phyloP scores from a whole-genome alignment of 1,284 basidiomycete genomes.

The Apiotrichum akiyoshidainum region DNA sequence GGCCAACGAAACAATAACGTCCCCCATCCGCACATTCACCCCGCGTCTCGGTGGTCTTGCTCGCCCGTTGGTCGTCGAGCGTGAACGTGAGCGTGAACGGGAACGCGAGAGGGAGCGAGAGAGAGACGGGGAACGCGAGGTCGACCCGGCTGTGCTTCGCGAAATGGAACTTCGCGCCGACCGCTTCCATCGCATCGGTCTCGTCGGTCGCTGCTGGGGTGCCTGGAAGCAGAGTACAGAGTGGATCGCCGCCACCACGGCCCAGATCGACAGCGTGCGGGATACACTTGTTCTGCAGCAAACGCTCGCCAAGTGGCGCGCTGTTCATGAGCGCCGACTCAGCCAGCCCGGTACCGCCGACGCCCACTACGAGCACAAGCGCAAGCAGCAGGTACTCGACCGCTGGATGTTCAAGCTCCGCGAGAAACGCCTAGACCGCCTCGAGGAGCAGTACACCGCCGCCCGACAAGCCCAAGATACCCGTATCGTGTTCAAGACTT shows the following conservation, averaged over 20 bases:
- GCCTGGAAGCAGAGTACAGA: constrained; percentile 39
- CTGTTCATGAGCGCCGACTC: constrained; percentile 23
- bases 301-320: constrained; percentile 36
- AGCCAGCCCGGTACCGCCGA: constrained; percentile 37
- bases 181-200: constrained; percentile 37
- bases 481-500: constrained; percentile 21
- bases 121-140: neutral
- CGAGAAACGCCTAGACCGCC: constrained; percentile 18
- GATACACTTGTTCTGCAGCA: constrained; percentile 41
- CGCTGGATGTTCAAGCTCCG: constrained; percentile 27
- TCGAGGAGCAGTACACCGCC: constrained; percentile 11
- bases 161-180: constrained; percentile 41
- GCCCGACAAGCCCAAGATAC: constrained; percentile 3
- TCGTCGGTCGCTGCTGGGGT: constrained; percentile 46
- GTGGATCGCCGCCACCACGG: constrained; percentile 40
- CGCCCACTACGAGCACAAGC: constrained; percentile 24
- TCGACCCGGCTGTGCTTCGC: constrained; percentile 5
- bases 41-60: neutral
- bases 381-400: constrained; percentile 21
- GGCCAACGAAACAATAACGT: constrained; percentile 8
- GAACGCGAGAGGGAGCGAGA: too few relatives aligned
- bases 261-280: constrained; percentile 41
- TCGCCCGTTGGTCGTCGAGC: neutral
- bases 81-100: too few relatives aligned
- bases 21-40: neutral